Evolutionary conservation across 1,284 basidiomycete genomes (phyloP).

Genomic region (Cutaneotrichosporon spelunceum): DNA sequence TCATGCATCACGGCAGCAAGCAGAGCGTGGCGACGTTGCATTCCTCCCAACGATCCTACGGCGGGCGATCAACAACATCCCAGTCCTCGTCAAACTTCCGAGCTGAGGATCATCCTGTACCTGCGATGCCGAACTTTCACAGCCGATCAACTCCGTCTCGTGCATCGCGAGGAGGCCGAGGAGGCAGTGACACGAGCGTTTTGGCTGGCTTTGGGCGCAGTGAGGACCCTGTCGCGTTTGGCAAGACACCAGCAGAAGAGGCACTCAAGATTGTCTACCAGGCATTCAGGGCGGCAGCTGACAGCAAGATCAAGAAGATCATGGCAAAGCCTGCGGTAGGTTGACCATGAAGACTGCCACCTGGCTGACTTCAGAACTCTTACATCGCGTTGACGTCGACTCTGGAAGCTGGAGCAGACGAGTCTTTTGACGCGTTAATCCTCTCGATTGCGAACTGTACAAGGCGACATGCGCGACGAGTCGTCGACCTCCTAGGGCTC

Average conservation of each 20-base stretch:
- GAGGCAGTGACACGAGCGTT: constrained; percentile 44
- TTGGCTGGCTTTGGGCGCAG: constrained; percentile 30
- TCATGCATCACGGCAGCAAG: constrained; percentile 31
- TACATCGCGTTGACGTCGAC: constrained; percentile 64
- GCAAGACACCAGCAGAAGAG: constrained; percentile 71
- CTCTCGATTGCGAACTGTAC: constrained; percentile 81
- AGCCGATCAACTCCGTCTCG: constrained; percentile 37
- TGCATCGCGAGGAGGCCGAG: constrained; percentile 35
- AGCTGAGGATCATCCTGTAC: constrained; percentile 42
- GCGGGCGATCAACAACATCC: constrained; percentile 40
- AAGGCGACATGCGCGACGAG: constrained; percentile 74
- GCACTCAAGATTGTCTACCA: constrained; percentile 82
- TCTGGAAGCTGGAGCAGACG: constrained; percentile 69
- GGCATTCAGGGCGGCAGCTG: constrained; percentile 72
- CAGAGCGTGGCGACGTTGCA: constrained; percentile 35
- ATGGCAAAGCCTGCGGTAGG: constrained; percentile 64
- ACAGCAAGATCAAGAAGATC: constrained; percentile 70
- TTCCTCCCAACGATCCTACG: constrained; percentile 38
- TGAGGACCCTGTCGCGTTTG: constrained; percentile 32
- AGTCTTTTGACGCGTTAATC: constrained; percentile 74
- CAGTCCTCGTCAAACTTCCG: constrained; percentile 41
- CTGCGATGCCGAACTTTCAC: constrained; percentile 42
- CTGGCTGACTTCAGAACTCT: constrained; percentile 57
- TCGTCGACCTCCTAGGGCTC: constrained; percentile 79
- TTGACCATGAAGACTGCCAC: constrained; percentile 37